A percentile compares a stretch with the other conserved stretches of the same genome.
Conservation (phyloP, 495 filamentous ascomycete genomes). For the Tuber microsphaerosporum region DNA sequence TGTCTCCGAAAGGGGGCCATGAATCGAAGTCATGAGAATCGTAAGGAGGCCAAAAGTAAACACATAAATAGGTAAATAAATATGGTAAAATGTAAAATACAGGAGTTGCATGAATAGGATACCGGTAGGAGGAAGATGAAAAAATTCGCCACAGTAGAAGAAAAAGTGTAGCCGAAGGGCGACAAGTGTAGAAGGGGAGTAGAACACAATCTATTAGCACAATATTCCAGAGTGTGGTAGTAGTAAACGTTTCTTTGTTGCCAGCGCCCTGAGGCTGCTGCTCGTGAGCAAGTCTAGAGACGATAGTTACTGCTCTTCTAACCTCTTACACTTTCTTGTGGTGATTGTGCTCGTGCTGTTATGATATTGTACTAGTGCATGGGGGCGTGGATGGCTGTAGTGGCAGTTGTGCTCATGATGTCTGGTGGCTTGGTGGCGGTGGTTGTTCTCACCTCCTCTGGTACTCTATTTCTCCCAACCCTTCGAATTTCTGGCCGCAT, state of each 20-base stretch:
- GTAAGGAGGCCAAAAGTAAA: not conserved
- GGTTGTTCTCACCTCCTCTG: not conserved
- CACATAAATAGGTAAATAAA: not conserved
- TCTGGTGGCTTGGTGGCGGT: not conserved
- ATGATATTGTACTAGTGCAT: not conserved
- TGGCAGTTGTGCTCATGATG: not conserved
- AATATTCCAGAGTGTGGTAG: not conserved
- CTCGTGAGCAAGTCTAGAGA: not conserved
- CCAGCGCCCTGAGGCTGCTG: not conserved
- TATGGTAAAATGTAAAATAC: not conserved
- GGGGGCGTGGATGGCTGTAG: not conserved
- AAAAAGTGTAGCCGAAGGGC: not conserved
- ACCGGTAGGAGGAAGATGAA: not conserved
- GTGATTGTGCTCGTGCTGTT: not conserved
- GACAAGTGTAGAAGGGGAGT: not conserved
- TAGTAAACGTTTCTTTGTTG: not conserved
- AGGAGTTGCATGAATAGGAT: not conserved
- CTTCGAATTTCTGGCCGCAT: not conserved
- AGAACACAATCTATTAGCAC: not conserved
- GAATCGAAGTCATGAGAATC: not conserved
- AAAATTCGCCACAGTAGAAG: not conserved
- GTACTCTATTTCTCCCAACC: not conserved
- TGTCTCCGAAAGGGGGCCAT: slow-evolving; percentile 1
- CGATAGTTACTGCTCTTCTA: not conserved
- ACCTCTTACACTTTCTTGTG: not conserved